phyloP scores from a whole-genome alignment of 768 basidiomycete genomes.

The Dioszegia hungarica region DNA sequence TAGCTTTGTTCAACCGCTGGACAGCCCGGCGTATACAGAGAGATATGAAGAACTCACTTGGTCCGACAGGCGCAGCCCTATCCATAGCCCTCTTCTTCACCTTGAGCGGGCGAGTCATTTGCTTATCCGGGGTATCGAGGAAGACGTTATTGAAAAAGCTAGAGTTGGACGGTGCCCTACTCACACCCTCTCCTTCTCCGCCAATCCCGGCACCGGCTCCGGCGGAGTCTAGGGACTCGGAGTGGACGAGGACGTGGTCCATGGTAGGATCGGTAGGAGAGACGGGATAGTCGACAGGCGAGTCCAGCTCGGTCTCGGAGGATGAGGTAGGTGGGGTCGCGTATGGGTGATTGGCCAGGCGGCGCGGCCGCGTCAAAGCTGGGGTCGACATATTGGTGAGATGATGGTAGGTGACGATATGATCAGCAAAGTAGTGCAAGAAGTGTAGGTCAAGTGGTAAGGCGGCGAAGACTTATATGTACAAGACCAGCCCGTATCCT shows the following conservation, averaged over 20 bases:
- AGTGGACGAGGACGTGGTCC: neutral
- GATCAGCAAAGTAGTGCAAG: neutral
- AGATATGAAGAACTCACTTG: conserved; percentile 10
- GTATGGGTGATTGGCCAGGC: neutral
- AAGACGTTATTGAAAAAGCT: conserved; percentile 5
- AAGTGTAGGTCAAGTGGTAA: too few relatives aligned
- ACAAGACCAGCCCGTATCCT: too few relatives aligned
- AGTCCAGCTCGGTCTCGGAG: conserved; percentile 2
- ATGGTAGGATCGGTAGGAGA: neutral
- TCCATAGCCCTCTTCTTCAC: conserved; percentile 26
- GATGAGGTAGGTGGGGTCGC: neutral
- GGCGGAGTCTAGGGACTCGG: too few relatives aligned
- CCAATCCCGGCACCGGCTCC: neutral
- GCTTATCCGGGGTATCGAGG: neutral
- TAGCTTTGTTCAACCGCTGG: too few relatives aligned
- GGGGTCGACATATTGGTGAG: neutral
- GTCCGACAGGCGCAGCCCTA: conserved; percentile 13
- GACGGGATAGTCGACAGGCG: neutral
- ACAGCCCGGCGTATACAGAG: too few relatives aligned
- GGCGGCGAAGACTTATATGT: too few relatives aligned
- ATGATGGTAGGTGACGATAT: neutral
- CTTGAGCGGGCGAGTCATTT: conserved; percentile 24
- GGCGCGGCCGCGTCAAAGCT: too few relatives aligned
- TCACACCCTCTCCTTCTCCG: neutral
- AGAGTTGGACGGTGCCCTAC: neutral